Conservation (phyloP, 179 eudicot species). For the Beta lomatogona region DNA sequence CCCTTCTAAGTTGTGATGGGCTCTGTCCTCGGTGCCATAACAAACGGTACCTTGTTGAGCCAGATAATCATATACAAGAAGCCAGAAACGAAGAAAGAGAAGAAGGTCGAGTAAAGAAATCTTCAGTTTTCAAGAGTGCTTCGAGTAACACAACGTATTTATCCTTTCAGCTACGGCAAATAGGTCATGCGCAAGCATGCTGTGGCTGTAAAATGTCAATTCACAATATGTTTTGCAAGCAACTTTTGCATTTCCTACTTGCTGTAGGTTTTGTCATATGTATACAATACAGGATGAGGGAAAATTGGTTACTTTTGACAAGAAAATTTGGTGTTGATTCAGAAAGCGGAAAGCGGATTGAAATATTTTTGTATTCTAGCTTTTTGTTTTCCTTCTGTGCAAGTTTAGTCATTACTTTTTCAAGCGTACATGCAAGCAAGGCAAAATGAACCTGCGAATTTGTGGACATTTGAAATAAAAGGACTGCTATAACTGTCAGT, state of each 20-base stretch:
- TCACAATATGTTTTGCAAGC: not conserved
- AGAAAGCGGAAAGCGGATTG: not conserved
- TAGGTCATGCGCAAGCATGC: too few relatives aligned
- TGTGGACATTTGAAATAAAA: too few relatives aligned
- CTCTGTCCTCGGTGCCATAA: constrained; percentile 64
- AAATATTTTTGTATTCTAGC: not conserved
- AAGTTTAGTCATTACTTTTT: not conserved
- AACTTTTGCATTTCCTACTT: not conserved
- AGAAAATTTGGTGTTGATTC: not conserved
- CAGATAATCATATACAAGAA: constrained; percentile 80
- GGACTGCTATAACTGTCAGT: too few relatives aligned
- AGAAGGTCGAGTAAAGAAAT: constrained; percentile 65
- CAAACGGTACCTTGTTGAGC: constrained; percentile 72
- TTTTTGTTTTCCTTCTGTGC: too few relatives aligned
- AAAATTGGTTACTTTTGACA: not conserved
- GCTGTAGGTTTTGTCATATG: not conserved
- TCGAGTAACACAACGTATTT: not conserved
- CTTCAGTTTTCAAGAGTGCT: not conserved
- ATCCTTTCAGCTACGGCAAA: not conserved
- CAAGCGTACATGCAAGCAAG: not conserved
- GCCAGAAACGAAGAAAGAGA: constrained; percentile 58
- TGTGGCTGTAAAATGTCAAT: not conserved
- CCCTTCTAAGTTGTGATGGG: constrained; percentile 65
- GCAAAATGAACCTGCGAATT: too few relatives aligned
- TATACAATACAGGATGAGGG: not conserved